Evolutionary conservation across 73 alveolate genomes (phyloP), one percentile per base, ranked within the genome.

Genomic region (Tetrahymena thermophila): DNA sequence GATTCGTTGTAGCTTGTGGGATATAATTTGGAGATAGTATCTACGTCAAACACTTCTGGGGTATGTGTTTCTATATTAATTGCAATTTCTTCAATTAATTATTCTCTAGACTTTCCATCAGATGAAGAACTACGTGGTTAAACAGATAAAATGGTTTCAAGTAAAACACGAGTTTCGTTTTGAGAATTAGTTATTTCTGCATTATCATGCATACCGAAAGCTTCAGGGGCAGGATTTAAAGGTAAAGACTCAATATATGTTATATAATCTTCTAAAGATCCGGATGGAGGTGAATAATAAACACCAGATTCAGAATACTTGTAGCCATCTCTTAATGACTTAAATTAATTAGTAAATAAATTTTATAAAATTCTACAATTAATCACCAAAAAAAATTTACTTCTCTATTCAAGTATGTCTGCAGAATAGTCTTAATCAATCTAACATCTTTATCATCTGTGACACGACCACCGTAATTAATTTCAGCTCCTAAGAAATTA

Each of bases 181-280:
- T 99, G 98, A 16, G 99, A 99, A 55, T 99, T 99, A 11, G 99
- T 99, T 89, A 99, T 98, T 97, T 99, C 99, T 38, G 99, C 99
- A 95, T 99, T 99, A 96, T 99, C 99, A 96, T 99, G 99, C 34
- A 99, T 97, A 93, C 99, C 99, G 97, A 99, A 99, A 28, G 99
- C 99, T 94, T 99, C 99, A 11, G 99, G 99, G 25, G 98, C 99
- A 58, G 99, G 99, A 94, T 98, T 98, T 19, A 98, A 98, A 56
- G 99, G 99, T 35, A 99, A 97, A 28, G 97, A 96, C 94, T 99
- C 99, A 95, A 99, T 99, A 97, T 99, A 99, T 40, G 98, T 99
- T 56, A 99, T 95, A 94, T 98, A 99, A 57, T 98, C 99, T 96
- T 99, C 99, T 97, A 97, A 97, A 55, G 98, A 99, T 40, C 99